Percentiles rank a stretch among this genome's conserved stretches.
Conservation (phyloP, 805 yeast species). For the Ogataea populi-albae region DNA sequence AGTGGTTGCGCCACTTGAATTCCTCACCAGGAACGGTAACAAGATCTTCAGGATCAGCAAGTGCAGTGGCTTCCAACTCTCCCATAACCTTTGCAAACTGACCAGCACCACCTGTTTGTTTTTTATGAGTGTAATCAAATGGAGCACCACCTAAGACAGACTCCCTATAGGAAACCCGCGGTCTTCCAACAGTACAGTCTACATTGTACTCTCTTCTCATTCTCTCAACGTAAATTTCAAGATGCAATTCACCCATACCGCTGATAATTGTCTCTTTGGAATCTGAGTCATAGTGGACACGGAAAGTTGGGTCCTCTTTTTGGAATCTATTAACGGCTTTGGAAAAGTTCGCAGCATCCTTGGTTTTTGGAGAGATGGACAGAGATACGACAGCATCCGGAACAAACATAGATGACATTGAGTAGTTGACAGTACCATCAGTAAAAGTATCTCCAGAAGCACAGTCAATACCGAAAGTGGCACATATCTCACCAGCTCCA, state of each 20-base stretch:
- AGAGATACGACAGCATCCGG: slow-evolving; percentile 98
- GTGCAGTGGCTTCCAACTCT: slow-evolving; percentile 46
- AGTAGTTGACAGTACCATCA: slow-evolving; percentile 71
- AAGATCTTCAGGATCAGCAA: slow-evolving; percentile 49
- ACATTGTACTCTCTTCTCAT: slow-evolving; percentile 97
- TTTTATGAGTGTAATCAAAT: slow-evolving; percentile 94
- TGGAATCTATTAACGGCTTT: slow-evolving; percentile 97
- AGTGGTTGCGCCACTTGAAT: slow-evolving; percentile 53
- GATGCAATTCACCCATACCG: slow-evolving; percentile 98
- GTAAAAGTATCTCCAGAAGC: slow-evolving; percentile 98
- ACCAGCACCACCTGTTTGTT: slow-evolving; percentile 99
- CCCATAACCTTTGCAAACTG: slow-evolving; percentile 98
- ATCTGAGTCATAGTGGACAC: slow-evolving; percentile 86
- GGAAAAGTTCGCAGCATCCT: slow-evolving; percentile 85
- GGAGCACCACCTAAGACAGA: slow-evolving; percentile 69
- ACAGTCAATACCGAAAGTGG: slow-evolving; percentile 98
- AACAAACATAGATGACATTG: slow-evolving; percentile 98
- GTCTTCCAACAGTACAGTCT: slow-evolving; percentile 93
- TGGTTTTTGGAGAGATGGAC: slow-evolving; percentile 82
- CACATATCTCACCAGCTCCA: slow-evolving; percentile 98
- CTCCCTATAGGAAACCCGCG: slow-evolving; percentile 98
- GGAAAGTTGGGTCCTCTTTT: slow-evolving; percentile 97
- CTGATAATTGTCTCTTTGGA: slow-evolving; percentile 92
- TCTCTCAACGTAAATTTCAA: slow-evolving; percentile 97
- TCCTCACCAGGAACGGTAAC: slow-evolving; percentile 30